Evolutionary conservation across 73 alveolate genomes (phyloP), one percentile per base, ranked within the genome.

Genomic region (Paramecium bursaria): DNA sequence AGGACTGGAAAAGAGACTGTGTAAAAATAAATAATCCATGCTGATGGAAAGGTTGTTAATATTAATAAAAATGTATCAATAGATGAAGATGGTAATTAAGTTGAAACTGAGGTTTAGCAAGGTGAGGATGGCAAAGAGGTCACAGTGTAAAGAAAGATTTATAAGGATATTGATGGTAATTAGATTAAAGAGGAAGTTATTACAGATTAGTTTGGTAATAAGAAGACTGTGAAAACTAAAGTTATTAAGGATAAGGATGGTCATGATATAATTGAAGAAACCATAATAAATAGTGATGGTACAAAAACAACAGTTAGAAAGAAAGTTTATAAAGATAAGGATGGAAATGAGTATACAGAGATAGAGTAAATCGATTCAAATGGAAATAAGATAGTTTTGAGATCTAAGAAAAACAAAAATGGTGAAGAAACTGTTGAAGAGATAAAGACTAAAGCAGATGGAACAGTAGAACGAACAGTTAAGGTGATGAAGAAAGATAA

Each of bases 361-460:
- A 51, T 53, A 10, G 89, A 79, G 54, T 53, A 54, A 33, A 10
- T 54, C 1, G 89, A 79, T 79, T 73, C 73, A 0, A 52, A 79
- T 52, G 89, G 89, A 15, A 79, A 79, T 53, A 79, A 42, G 27
- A 82, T 79, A 3, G 48, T 79, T 9, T 47, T 79, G 10, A 53
- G 85, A 42, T 53, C 73, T 35, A 79, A 79, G 50, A 54, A 39
- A 39, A 73, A 57, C 14, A 33, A 19, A 39, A 73, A 54, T 42
- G 89, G 89, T 19, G 76, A 73, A 55, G 77, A 79, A 79, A 79
- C 54, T 10, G 74, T 79, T 0, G 89, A 79, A 39, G 89, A 79
- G 42, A 79, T 57, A 4, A 79, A 50, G 54, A 79, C 54, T 10
- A 49, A 46, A 14, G 48, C 39, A 3, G 76, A 79, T 79, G 89